phyloP scores from a whole-genome alignment of 164 flowering plant genomes.

The Magnolia sinica region DNA sequence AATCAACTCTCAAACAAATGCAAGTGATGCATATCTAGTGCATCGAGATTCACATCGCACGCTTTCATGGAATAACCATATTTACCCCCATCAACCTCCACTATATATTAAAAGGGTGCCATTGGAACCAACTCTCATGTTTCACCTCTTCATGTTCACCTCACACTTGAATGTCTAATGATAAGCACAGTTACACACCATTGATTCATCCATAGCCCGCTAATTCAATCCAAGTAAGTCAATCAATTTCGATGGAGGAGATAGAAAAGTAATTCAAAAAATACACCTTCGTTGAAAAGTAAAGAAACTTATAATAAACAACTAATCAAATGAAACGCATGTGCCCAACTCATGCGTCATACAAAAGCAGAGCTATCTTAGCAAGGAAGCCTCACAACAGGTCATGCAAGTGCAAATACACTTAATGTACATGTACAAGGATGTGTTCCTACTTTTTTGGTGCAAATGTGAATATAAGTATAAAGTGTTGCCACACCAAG shows the following conservation, averaged over 20 bases:
- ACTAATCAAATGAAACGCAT: background rate
- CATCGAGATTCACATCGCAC: no score
- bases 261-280: constrained; percentile 34
- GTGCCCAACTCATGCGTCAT: background rate
- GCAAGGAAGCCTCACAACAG: no score
- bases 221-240: constrained; percentile 97
- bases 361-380: no score
- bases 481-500: no score
- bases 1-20: no score
- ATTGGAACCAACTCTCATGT: no score
- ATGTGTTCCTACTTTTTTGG: no score
- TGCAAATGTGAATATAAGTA: no score
- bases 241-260: constrained; percentile 84
- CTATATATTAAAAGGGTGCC: no score
- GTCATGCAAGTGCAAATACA: constrained; percentile 2
- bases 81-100: no score
- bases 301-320: constrained; percentile 2
- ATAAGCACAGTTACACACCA: constrained; percentile 50
- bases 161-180: background rate
- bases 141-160: background rate
- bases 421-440: background rate
- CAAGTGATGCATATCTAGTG: no score
- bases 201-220: constrained; percentile 74
- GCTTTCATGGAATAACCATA: no score
- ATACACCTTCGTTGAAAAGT: constrained; percentile 3